These are phyloP conservation scores for Emmonsiellopsis sp. DNA, from an alignment of 2,329 filamentous ascomycete genomes.

Conservation along the genomic window DNA sequence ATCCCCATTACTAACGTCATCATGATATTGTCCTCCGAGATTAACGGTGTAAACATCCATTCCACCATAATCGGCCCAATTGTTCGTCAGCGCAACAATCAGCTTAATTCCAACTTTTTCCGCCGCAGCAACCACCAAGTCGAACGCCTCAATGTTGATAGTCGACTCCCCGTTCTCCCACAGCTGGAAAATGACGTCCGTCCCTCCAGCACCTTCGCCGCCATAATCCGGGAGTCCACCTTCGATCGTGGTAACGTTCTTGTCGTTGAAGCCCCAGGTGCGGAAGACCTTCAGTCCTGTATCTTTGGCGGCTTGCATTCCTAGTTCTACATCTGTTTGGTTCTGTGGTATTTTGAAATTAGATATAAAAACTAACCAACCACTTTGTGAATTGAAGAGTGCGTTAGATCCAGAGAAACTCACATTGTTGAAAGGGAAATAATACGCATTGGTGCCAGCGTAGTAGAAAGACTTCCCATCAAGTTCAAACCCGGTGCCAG, in stretches of 20 bases:
- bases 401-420: constrained; percentile 7
- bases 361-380: background rate
- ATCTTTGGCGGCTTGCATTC: constrained; percentile 35
- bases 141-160: constrained; percentile 38
- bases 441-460: constrained; percentile 49
- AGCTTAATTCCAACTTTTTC: constrained; percentile 43
- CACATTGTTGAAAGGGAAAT: constrained; percentile 47
- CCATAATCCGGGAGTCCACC: constrained; percentile 44
- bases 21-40: constrained; percentile 4
- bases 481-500: constrained; percentile 43
- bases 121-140: constrained; percentile 44
- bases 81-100: constrained; percentile 47
- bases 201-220: constrained; percentile 22
- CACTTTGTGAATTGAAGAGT: background rate
- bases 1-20: background rate
- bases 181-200: constrained; percentile 39
- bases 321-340: constrained; percentile 38
- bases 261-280: constrained; percentile 51
- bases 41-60: constrained; percentile 52
- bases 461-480: constrained; percentile 49
- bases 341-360: constrained; percentile 22
- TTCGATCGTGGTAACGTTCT: constrained; percentile 38
- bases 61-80: constrained; percentile 52
- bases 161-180: constrained; percentile 39
- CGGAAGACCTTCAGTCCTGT: constrained; percentile 46